phyloP scores from a whole-genome alignment of 1,139 yeast species.

The Candida smagusa region DNA sequence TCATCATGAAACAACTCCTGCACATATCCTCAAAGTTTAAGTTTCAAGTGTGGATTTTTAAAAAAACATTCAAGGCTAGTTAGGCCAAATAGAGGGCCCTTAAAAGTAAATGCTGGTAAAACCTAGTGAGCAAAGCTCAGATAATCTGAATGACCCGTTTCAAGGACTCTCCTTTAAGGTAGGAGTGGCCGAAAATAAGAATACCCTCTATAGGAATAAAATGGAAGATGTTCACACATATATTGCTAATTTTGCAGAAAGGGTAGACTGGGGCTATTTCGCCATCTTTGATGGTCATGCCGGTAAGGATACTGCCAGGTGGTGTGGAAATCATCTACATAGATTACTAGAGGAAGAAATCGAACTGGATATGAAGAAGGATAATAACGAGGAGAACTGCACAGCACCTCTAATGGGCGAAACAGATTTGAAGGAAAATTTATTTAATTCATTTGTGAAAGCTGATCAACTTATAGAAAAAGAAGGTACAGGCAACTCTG shows the following conservation, averaged over 20 bases:
- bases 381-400: slow-evolving; percentile 2
- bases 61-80: too few species aligned
- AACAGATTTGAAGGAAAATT: slow-evolving; percentile 43
- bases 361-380: slow-evolving; percentile 8
- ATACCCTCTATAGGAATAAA: slow-evolving; percentile 72
- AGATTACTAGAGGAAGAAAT: slow-evolving; percentile 57
- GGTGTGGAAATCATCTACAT: slow-evolving; percentile 92
- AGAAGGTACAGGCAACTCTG: slow-evolving; percentile 65
- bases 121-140: too few species aligned
- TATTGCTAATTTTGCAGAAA: slow-evolving; percentile 86
- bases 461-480: slow-evolving; percentile 71
- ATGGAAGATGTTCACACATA: slow-evolving; percentile 98
- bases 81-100: too few species aligned
- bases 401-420: slow-evolving; percentile 15
- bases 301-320: slow-evolving; percentile 87
- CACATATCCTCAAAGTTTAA: too few species aligned
- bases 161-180: slow-evolving; percentile 64
- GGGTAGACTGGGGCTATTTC: slow-evolving; percentile 92
- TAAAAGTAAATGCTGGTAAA: too few species aligned
- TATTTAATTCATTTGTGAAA: slow-evolving; percentile 60
- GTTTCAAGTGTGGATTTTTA: too few species aligned
- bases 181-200: slow-evolving; percentile 88
- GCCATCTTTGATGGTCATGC: slow-evolving; percentile 98
- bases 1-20: too few species aligned
- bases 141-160: slow-evolving; percentile 29